phyloP scores from a whole-genome alignment of 1,284 basidiomycete species.

The Trichosporon faecale region DNA sequence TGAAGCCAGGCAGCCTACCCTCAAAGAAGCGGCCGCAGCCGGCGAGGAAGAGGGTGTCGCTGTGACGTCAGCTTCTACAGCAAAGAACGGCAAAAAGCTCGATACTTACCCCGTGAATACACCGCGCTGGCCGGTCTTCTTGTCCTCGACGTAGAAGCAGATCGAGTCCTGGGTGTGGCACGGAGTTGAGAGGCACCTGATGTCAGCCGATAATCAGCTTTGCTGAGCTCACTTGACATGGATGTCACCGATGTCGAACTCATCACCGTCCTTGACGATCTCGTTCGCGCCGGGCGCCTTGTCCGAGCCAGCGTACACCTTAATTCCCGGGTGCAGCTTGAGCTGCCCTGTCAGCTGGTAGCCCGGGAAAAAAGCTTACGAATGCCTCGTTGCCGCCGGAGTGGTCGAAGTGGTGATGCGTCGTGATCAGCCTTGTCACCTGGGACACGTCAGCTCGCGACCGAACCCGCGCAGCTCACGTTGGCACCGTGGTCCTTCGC shows the following conservation, averaged over 20 bases:
- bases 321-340: constrained; percentile 58
- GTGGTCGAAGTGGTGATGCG: constrained; percentile 88
- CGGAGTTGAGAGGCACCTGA: constrained; percentile 80
- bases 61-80: constrained; percentile 28
- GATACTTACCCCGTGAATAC: constrained; percentile 77
- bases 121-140: constrained; percentile 61
- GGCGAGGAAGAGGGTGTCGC: constrained; percentile 88
- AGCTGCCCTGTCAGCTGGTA: constrained; percentile 22
- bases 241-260: constrained; percentile 71
- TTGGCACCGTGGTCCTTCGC: constrained; percentile 67
- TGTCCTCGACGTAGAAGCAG: constrained; percentile 74
- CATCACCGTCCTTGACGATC: constrained; percentile 72
- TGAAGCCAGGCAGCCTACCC: constrained; percentile 24
- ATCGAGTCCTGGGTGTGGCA: constrained; percentile 97
- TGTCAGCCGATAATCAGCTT: not conserved
- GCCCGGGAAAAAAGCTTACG: constrained; percentile 28
- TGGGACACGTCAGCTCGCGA: constrained; percentile 15
- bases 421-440: constrained; percentile 74
- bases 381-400: constrained; percentile 76
- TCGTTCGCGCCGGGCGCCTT: constrained; percentile 66
- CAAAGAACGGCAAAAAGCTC: not conserved
- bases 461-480: constrained; percentile 30
- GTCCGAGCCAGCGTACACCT: constrained; percentile 81
- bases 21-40: constrained; percentile 98
- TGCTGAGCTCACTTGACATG: constrained; percentile 60